These are phyloP conservation scores for Nicotiana tabacum DNA, from an alignment of 257 asterid genomes.

Conservation along the genomic window DNA sequence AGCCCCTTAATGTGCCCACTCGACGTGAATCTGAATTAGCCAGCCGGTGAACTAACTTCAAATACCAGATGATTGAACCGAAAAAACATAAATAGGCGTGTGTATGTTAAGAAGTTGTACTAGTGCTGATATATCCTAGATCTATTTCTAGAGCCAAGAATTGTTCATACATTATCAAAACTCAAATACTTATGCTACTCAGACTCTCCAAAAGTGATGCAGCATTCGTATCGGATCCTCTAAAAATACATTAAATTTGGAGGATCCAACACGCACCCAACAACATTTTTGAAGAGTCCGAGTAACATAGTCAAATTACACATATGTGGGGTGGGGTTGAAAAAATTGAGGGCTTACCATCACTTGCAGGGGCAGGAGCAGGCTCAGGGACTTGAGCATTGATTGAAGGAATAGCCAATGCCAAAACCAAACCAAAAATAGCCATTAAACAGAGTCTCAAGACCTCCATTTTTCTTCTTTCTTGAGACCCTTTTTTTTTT, in stretches of 20 bases:
- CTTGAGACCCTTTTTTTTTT: not conserved
- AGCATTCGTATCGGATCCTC: too few relatives aligned
- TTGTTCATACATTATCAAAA: not conserved
- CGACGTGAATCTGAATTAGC: not conserved
- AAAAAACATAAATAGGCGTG: not conserved
- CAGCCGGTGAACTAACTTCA: not conserved
- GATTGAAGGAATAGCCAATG: slow-evolving; percentile 37
- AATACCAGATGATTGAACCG: not conserved
- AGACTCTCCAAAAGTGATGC: too few relatives aligned
- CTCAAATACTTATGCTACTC: not conserved
- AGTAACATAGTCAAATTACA: too few relatives aligned
- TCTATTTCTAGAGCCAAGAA: not conserved
- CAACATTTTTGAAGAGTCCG: too few relatives aligned
- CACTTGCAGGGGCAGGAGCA: slow-evolving; percentile 65
- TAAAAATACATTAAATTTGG: too few relatives aligned
- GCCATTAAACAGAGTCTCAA: slow-evolving; percentile 33
- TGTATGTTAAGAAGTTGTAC: not conserved
- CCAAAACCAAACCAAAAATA: slow-evolving; percentile 37
- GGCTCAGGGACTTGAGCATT: slow-evolving; percentile 46
- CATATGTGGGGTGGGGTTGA: not conserved
- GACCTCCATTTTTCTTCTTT: slow-evolving; percentile 35
- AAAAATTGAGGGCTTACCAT: slow-evolving; percentile 28
- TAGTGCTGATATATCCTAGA: not conserved
- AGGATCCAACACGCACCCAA: too few relatives aligned
- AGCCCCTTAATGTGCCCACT: not conserved